Base-by-base conservation (phyloP, 352 stramenopile genomes). In the Pythium apleroticum region DNA sequence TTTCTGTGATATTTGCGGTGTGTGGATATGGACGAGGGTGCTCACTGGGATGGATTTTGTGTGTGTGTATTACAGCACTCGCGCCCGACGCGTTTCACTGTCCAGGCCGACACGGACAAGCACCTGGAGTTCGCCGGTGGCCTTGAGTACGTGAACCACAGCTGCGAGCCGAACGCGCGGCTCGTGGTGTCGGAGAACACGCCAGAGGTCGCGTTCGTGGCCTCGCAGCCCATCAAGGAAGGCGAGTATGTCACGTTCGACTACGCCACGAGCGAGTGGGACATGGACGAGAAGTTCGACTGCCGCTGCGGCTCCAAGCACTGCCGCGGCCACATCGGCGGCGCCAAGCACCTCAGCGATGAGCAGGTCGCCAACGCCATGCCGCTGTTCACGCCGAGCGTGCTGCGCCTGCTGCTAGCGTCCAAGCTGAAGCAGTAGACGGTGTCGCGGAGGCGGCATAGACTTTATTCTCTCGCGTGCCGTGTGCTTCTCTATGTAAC, bases 221-320 rank as follows among this genome's bases (percentile, higher is more conserved):
- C 88, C 1, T 90, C 84, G 52, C 86, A 90, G 33, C 58, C 76
- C 41, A 92, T 97, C 61, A 68, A 76, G 6, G 71, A 93, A 43
- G 77, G 84, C 39, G 82, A 94, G 56, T 78, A 92, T 65, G 69
- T 96, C 30, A 88, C 77, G 6, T 96, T 96, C 60, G 89, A 97
- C 74, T 97, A 97, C 76, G 81, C 81, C 57, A 95, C 87, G 59
- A 97, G 84, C 60, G 89, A 97, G 65, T 97, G 89, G 89, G 87
- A 97, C 73, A 97, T 97, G 89, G 86, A 97, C 62, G 86, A 94
- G 63, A 95, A 95, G 64, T 97, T 97, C 28, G 74, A 86, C 57
- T 97, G 89, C 69, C 78, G 78, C 39, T 97, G 89, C 60, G 84
- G 87, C 49, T 75, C 81, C 25, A 48, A 66, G 3, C 78, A 73